A percentile compares a stretch with the other conserved stretches of the same genome.
These are phyloP conservation scores for Plasmopara muralis DNA, from an alignment of 352 stramenopile genomes.

Conservation along the genomic window DNA sequence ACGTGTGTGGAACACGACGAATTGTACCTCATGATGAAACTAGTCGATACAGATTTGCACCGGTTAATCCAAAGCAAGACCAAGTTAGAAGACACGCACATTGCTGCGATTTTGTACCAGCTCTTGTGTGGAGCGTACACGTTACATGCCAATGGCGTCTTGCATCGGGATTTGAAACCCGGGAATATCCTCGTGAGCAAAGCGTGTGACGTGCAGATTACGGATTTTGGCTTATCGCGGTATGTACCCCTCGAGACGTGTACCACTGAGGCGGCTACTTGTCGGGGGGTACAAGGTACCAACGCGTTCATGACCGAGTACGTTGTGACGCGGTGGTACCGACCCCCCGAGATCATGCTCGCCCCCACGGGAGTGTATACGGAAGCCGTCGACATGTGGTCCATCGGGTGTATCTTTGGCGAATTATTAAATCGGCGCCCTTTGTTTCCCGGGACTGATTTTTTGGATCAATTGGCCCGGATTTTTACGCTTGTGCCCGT, in stretches of 20 bases:
- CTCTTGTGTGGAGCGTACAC: conserved; percentile 86
- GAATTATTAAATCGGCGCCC: conserved; percentile 79
- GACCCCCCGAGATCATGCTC: conserved; percentile 78
- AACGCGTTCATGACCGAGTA: conserved; percentile 81
- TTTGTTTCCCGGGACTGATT: conserved; percentile 70
- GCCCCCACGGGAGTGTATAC: conserved; percentile 72
- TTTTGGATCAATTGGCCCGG: conserved; percentile 73
- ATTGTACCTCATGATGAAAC: conserved; percentile 94
- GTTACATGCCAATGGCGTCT: conserved; percentile 85
- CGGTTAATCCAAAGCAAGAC: conserved; percentile 86
- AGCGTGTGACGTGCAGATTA: conserved; percentile 84
- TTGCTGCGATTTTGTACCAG: conserved; percentile 92
- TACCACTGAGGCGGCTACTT: conserved; percentile 3
- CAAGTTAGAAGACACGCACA: conserved; percentile 73
- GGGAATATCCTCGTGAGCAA: conserved; percentile 84
- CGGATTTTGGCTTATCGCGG: conserved; percentile 71
- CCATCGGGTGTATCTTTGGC: conserved; percentile 91
- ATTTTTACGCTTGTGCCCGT: conserved; percentile 72
- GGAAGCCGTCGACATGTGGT: conserved; percentile 84
- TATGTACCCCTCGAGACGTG: conserved; percentile 45
- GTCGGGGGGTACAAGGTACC: conserved; percentile 37
- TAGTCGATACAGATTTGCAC: conserved; percentile 91
- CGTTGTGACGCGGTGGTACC: conserved; percentile 83
- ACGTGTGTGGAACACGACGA: conserved; percentile 86
- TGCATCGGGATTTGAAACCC: conserved; percentile 81